These are phyloP conservation scores for Jimgerdemannia lactiflua DNA, from an alignment of 192 early-diverging fungal genomes.

Conservation along the genomic window DNA sequence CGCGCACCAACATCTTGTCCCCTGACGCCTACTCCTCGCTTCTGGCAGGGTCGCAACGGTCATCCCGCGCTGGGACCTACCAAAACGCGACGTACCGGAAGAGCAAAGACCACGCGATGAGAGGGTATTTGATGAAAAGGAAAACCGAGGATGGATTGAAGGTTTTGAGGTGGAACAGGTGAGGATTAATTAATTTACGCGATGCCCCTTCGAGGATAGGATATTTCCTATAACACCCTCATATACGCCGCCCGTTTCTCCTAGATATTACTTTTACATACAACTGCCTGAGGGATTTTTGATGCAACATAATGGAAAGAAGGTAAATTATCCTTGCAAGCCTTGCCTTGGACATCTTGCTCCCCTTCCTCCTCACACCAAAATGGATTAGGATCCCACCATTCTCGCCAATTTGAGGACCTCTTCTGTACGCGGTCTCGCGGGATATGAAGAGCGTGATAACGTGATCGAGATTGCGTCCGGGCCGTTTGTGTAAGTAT, in stretches of 20 bases:
- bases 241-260: not conserved
- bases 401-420: not conserved
- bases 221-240: no score
- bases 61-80: no score
- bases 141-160: not conserved
- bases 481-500: not conserved
- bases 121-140: not conserved
- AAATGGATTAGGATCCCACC: slow-evolving; percentile 12
- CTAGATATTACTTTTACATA: slow-evolving; percentile 10
- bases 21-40: no score
- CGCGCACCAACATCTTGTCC: no score
- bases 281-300: slow-evolving; percentile 5
- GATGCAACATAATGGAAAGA: slow-evolving; percentile 18
- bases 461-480: slow-evolving; percentile 2
- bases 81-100: not conserved
- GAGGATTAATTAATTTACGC: not conserved
- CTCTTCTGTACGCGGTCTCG: not conserved
- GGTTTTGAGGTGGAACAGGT: not conserved
- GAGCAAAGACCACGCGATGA: not conserved
- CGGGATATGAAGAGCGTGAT: slow-evolving; percentile 3
- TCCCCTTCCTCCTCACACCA: not conserved
- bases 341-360: not conserved
- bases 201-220: no score
- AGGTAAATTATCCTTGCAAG: not conserved
- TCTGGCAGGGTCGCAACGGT: no score